Base-by-base conservation (phyloP, 2,329 filamentous ascomycete genomes). In the Pyrenophora seminiperda region DNA sequence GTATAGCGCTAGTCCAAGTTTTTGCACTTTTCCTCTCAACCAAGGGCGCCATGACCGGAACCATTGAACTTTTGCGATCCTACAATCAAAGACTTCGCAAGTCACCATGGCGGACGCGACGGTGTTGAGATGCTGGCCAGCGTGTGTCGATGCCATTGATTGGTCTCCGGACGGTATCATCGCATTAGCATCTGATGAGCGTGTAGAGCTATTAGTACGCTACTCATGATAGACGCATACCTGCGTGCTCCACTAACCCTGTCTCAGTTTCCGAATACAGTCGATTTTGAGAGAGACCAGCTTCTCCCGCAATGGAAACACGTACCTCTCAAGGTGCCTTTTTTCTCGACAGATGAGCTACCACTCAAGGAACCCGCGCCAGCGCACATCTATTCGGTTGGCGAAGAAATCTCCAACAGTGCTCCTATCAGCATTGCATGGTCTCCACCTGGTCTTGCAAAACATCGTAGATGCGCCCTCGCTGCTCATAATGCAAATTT, bases 121-220 rank as follows among this genome's bases (percentile, higher is more conserved):
- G 24, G 65, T 67, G 47, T 53, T 73, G 15, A 61, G 58, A 18
- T 73, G 78, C 46, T 82, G 77, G 71, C 81, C 83, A 2, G 78
- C 78, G 3, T 78, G 77, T 50, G 67, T 75, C 19, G 72, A 81
- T 58, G 81, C 79, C 40, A 66, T 86, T n/a, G 74, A 77, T 42
- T 86, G 83, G 82, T 85, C 83, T 5, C 67, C 75, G 31, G 82
- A 85, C 58, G 80, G 81, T 37, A 79, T 81, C 40, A 75, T 86
- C 36, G 83, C 82, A 5, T 68, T 85, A 38, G 81, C 80, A 11
- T 78, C 78, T 9, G 79, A 81, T 42, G 82, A 85, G 59, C 72
- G 76, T 53, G 76, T 85, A 14, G 76, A 82, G 33, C 72, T 85
- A 31, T 63, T 85, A 74, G 82, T 66, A 50, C 45, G 52, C 43